Evolutionary conservation across 2,329 filamentous ascomycete genomes (phyloP), one percentile per base, ranked within the genome.

Genomic region (Rhynchosporium secalis): DNA sequence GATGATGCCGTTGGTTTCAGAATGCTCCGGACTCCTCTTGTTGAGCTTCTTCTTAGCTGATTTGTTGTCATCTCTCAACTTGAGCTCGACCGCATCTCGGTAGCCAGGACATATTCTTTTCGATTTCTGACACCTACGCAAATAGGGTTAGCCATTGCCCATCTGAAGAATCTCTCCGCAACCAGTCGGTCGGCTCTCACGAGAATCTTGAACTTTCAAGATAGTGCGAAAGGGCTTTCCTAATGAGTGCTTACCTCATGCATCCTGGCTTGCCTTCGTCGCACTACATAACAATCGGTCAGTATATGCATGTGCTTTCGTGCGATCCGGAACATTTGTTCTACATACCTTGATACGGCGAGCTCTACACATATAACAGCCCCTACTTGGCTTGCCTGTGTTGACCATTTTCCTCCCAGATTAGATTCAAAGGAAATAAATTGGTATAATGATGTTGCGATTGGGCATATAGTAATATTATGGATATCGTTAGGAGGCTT

Each of bases 351-450:
- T 64, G 74, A 90, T 90, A 68, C 87, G 81, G 65, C 87, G 82
- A 47, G 82, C 87, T 72, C 87, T 82, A 74, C 88, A 90, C 82
- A 87, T 89, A 76, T 88, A 87, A 70, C 88, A 90, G 69, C 86
- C 88, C 76, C 79, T 78, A 0, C 84, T 86, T 69, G 85, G 83
- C 75, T 85, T 86, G 45, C 85, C 85, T 62, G 82, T 84, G 69
- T 86, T 86, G 12, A 86, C 84, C 84, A 86, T 86, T 67, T 51
- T 62, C n/a, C 20, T 49, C 47, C 55, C 40, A 54, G 48, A 64
- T 74, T 72, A 48, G 29, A 62, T 28, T 62, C 43, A 33, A 26
- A 33, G 10, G 45, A 29, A 33, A 15, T n/a, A 36, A 43, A 4
- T 46, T 38, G 43, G 12, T 41, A 28, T 41, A n/a, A 54, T 36